Conservation (phyloP, 306 rosid species). For the Begonia fuchsioides region DNA sequence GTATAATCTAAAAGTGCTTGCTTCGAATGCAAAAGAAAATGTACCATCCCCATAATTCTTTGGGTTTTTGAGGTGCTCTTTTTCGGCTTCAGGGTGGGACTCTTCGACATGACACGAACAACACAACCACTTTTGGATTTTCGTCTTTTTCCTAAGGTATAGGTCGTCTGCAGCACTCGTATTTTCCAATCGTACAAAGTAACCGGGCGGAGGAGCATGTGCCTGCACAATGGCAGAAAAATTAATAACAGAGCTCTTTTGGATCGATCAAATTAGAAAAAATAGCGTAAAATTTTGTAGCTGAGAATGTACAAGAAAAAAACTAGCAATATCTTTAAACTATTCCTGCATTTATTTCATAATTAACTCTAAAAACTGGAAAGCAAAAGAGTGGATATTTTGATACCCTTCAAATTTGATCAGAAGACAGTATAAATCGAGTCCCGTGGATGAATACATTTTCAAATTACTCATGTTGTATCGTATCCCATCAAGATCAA, state of each 20-base stretch:
- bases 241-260: not conserved
- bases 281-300: too few species aligned
- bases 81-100: constrained; percentile 40
- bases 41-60: constrained; percentile 40
- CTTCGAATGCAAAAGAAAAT: constrained; percentile 4
- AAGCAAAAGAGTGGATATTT: too few species aligned
- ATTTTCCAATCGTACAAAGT: constrained; percentile 36
- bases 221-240: constrained; percentile 22
- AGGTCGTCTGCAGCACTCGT: constrained; percentile 25
- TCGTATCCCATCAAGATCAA: too few species aligned
- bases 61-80: constrained; percentile 52
- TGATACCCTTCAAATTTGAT: too few species aligned
- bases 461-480: too few species aligned
- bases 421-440: too few species aligned
- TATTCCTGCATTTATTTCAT: too few species aligned
- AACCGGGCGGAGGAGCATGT: constrained; percentile 38
- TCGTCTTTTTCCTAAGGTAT: constrained; percentile 32
- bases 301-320: too few species aligned
- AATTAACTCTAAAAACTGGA: too few species aligned
- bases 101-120: constrained; percentile 54
- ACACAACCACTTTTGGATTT: constrained; percentile 72
- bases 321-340: too few species aligned
- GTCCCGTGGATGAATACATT: too few species aligned
- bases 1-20: not conserved
- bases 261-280: not conserved